These are phyloP conservation scores for Gentiana macrophylla DNA, from an alignment of 257 asterid genomes.

Conservation along the genomic window DNA sequence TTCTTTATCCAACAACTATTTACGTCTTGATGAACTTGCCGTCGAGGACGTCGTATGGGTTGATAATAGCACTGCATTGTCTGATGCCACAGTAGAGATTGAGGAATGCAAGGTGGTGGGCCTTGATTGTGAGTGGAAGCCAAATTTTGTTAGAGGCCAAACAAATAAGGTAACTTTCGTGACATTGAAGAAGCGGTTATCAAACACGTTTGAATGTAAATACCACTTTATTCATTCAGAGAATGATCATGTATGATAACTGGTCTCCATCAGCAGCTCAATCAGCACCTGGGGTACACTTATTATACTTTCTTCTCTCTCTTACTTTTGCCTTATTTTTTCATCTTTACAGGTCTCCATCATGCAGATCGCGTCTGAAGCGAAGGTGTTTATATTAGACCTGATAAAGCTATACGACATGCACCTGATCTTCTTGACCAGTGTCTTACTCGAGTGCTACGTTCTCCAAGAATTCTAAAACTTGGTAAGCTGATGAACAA, in stretches of 20 bases:
- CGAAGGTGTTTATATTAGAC: conserved; percentile 75
- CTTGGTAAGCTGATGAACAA: conserved; percentile 49
- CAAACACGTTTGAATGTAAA: too few species aligned
- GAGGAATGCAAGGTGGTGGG: conserved; percentile 79
- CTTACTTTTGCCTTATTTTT: not conserved
- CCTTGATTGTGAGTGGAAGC: conserved; percentile 98
- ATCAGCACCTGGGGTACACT: too few species aligned
- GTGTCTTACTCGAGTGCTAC: conserved; percentile 63
- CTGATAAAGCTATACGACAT: conserved; percentile 66
- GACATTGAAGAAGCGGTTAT: too few species aligned
- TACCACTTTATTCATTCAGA: too few species aligned
- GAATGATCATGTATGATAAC: too few species aligned
- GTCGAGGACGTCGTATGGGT: conserved; percentile 45
- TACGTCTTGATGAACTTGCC: too few species aligned
- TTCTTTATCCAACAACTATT: too few species aligned
- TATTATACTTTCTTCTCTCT: too few species aligned
- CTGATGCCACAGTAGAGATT: conserved; percentile 44
- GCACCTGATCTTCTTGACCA: conserved; percentile 58
- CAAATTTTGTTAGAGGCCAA: conserved; percentile 64
- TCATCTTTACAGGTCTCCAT: conserved; percentile 70
- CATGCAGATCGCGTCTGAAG: conserved; percentile 89
- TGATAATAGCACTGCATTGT: conserved; percentile 47
- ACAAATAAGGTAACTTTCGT: conserved; percentile 53
- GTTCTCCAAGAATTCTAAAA: conserved; percentile 72
- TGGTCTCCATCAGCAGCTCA: too few species aligned